A percentile compares a stretch with the other conserved stretches of the same genome.
phyloP scores from a whole-genome alignment of 139 green algal genomes.

The Chlamydomonas applanata region DNA sequence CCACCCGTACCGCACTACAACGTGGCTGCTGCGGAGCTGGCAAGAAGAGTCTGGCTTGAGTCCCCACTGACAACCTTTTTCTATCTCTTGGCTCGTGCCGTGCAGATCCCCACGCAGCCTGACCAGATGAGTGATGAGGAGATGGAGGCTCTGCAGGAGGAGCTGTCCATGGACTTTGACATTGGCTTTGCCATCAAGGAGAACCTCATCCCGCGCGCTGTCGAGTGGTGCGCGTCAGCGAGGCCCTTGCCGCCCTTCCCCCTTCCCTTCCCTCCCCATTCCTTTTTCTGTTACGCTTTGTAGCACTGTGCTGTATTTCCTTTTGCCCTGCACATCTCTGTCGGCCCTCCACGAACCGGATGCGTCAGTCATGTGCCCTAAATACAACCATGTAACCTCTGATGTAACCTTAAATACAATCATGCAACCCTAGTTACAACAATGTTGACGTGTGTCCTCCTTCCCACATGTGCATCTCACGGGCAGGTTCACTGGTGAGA shows the following conservation, averaged over 20 bases:
- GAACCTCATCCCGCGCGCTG: conserved; percentile 40
- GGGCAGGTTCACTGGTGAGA: conserved; percentile 43
- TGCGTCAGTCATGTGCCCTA: not conserved
- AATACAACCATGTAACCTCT: not conserved
- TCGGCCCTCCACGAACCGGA: not conserved
- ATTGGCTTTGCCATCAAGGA: conserved; percentile 48
- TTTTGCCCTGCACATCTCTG: not conserved
- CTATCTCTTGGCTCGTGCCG: not conserved
- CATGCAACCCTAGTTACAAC: not conserved
- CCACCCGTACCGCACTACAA: too few species aligned
- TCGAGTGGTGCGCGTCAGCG: conserved; percentile 37
- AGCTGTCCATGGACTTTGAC: conserved; percentile 40
- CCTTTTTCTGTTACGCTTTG: not conserved
- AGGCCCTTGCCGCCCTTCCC: too few species aligned
- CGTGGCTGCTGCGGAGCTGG: too few species aligned
- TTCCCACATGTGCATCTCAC: not conserved
- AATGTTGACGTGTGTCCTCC: not conserved
- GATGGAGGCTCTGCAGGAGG: conserved; percentile 41
- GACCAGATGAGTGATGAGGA: conserved; percentile 27
- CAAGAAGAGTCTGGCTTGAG: too few species aligned
- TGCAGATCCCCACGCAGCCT: conserved; percentile 29
- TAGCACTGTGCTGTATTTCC: not conserved
- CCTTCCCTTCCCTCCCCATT: too few species aligned
- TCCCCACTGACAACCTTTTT: too few species aligned
- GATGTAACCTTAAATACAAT: too few species aligned